Conservation (phyloP, 805 yeast genomes). For the Kregervanrija fluxuum region DNA sequence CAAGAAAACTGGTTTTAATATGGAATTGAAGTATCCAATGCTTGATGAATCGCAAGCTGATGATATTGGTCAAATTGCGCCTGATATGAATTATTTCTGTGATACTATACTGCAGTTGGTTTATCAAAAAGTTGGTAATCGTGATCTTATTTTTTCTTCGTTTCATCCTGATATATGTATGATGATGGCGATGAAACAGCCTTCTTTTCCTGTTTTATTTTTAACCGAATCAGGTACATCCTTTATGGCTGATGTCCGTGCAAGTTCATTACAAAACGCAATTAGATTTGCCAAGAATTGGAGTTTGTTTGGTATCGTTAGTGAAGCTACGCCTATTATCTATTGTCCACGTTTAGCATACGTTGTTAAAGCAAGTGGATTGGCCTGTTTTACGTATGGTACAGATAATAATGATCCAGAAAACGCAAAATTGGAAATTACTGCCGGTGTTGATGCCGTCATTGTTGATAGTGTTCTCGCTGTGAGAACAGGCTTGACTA, state of each 20-base stretch:
- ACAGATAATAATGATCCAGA: constrained; percentile 77
- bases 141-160: constrained; percentile 86
- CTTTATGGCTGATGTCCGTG: constrained; percentile 84
- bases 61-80: constrained; percentile 76
- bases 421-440: constrained; percentile 76
- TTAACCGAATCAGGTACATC: constrained; percentile 84
- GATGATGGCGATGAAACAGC: constrained; percentile 82
- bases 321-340: constrained; percentile 82
- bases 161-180: constrained; percentile 93
- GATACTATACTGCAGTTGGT: constrained; percentile 79
- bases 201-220: constrained; percentile 84
- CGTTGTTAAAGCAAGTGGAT: constrained; percentile 85
- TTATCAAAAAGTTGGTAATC: constrained; percentile 67
- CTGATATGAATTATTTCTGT: constrained; percentile 80
- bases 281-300: constrained; percentile 85
- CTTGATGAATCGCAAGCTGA: constrained; percentile 86
- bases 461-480: constrained; percentile 93
- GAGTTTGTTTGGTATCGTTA: constrained; percentile 87
- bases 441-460: constrained; percentile 97
- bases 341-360: constrained; percentile 83
- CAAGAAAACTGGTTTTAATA: constrained; percentile 79
- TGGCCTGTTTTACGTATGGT: constrained; percentile 93
- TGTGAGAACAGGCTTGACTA: constrained; percentile 70
- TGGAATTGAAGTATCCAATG: constrained; percentile 94
- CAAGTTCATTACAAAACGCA: constrained; percentile 83